Evolutionary conservation across 2,329 filamentous ascomycete genomes (phyloP).

Genomic region (Incumbomyces lentus): DNA sequence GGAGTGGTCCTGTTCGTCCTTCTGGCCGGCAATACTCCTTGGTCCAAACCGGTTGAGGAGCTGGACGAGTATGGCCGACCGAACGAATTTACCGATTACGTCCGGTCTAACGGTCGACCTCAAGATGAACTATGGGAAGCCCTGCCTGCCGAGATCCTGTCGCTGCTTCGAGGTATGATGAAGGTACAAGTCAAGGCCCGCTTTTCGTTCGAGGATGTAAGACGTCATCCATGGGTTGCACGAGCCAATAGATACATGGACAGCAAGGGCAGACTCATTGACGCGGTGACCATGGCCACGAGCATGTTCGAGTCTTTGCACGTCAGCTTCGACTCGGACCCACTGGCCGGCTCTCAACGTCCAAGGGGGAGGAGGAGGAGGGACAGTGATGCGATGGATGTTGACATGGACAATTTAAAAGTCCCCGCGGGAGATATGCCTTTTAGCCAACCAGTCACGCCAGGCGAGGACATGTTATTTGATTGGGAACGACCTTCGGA

Average conservation of each 20-base stretch:
- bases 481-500: conserved; percentile 69
- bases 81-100: conserved; percentile 74
- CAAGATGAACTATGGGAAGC: conserved; percentile 77
- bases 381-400: conserved; percentile 53
- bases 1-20: conserved; percentile 96
- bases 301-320: conserved; percentile 85
- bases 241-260: conserved; percentile 67
- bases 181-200: conserved; percentile 62
- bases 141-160: conserved; percentile 63
- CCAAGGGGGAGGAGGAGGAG: conserved; percentile 24
- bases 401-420: conserved; percentile 41
- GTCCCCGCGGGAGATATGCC: conserved; percentile 45
- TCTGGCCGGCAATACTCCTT: conserved; percentile 90
- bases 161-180: conserved; percentile 87
- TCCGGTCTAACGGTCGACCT: conserved; percentile 66
- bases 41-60: conserved; percentile 74
- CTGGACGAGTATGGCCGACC: conserved; percentile 51
- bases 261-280: conserved; percentile 60
- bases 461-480: conserved; percentile 63
- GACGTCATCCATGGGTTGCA: conserved; percentile 91
- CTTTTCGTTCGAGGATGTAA: conserved; percentile 78
- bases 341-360: conserved; percentile 38
- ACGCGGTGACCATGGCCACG: conserved; percentile 79
- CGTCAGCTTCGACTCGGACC: conserved; percentile 71
- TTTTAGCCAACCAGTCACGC: conserved; percentile 76